Conservation (phyloP, 2,329 filamentous ascomycete species). For the Trichoderma arundinaceum region DNA sequence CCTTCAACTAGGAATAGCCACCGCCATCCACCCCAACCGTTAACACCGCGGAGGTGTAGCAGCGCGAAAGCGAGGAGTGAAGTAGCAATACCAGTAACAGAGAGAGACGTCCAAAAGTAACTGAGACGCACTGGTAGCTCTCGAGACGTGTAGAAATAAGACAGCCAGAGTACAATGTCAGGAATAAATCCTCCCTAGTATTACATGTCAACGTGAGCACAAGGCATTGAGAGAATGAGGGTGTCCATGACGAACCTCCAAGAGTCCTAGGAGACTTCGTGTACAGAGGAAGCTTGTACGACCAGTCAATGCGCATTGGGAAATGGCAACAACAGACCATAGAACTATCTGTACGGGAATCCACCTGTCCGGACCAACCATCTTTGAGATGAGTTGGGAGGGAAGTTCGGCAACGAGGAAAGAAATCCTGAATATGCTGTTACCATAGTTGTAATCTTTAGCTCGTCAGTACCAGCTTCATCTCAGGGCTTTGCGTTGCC, state of each 20-base stretch:
- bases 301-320: conserved; percentile 10
- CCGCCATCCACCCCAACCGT: conserved; percentile 21
- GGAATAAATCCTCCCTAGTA: conserved; percentile 19
- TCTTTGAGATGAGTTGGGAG: conserved; percentile 20
- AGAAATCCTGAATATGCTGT: conserved; percentile 15
- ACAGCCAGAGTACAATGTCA: conserved; percentile 22
- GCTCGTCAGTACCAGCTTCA: neutral
- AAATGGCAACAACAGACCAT: conserved; percentile 18
- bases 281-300: conserved; percentile 26
- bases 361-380: conserved; percentile 24
- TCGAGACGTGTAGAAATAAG: conserved; percentile 21
- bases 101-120: conserved; percentile 26
- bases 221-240: neutral
- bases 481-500: neutral
- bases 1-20: conserved; percentile 24
- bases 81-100: conserved; percentile 10
- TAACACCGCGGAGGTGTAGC: conserved; percentile 12
- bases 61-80: conserved; percentile 14
- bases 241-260: neutral
- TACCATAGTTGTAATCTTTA: conserved; percentile 18
- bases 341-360: conserved; percentile 25
- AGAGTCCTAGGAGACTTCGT: conserved; percentile 10
- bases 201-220: neutral
- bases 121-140: conserved; percentile 18
- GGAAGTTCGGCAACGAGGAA: conserved; percentile 21